These are phyloP conservation scores for Venturia pyrina DNA, from an alignment of 2,329 filamentous ascomycete genomes.

Conservation along the genomic window DNA sequence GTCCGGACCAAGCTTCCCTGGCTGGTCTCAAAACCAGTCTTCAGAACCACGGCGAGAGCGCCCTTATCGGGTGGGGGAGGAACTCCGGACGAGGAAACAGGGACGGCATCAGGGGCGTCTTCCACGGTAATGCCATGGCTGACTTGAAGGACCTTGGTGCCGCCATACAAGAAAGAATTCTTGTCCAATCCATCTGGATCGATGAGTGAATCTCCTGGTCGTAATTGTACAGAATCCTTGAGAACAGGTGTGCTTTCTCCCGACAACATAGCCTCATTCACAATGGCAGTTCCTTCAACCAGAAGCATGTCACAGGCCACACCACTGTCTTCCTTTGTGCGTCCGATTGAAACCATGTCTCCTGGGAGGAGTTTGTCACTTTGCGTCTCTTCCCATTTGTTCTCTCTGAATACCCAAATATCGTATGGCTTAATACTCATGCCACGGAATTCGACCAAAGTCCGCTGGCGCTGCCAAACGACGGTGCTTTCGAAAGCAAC, in stretches of 20 bases:
- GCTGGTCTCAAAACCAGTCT: constrained; percentile 97
- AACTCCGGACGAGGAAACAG: constrained; percentile 65
- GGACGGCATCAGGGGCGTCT: constrained; percentile 47
- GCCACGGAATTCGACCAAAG: constrained; percentile 88
- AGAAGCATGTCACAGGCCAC: constrained; percentile 96
- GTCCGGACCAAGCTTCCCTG: constrained; percentile 95
- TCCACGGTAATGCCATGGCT: constrained; percentile 76
- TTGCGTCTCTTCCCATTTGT: constrained; percentile 77
- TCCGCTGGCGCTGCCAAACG: constrained; percentile 96
- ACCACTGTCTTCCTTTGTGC: constrained; percentile 93
- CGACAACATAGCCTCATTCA: constrained; percentile 98
- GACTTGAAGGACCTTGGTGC: constrained; percentile 93
- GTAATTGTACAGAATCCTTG: constrained; percentile 90
- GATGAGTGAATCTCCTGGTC: constrained; percentile 67
- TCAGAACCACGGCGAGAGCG: constrained; percentile 85
- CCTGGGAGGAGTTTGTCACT: constrained; percentile 91
- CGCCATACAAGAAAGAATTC: constrained; percentile 91
- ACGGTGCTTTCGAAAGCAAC: constrained; percentile 97
- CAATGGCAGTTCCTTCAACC: constrained; percentile 89
- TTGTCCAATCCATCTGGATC: constrained; percentile 92
- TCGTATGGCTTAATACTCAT: constrained; percentile 99
- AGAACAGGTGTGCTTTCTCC: constrained; percentile 94
- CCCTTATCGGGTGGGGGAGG: constrained; percentile 83
- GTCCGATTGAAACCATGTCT: constrained; percentile 81
- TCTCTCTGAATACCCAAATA: constrained; percentile 78